Percentiles rank a stretch among this genome's conserved stretches.
Evolutionary conservation across 2,329 filamentous ascomycete species (phyloP).

Genomic region (Epichloe hybrida): DNA sequence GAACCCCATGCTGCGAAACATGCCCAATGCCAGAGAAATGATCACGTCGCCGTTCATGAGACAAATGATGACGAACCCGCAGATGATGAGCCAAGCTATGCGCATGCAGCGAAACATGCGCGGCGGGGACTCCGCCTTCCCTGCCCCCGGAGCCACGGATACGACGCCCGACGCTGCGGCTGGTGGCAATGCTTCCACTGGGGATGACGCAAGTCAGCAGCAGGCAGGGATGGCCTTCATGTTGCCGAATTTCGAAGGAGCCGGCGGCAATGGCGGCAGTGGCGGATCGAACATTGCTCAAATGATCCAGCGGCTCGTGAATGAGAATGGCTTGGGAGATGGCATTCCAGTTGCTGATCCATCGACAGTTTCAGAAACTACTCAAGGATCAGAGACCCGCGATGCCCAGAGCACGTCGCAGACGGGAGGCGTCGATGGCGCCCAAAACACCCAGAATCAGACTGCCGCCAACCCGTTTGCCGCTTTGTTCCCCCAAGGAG

Average conservation of each 20-base stretch:
- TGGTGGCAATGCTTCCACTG: conserved; percentile 18
- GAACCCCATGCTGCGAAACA: conserved; percentile 67
- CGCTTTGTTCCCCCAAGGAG: conserved; percentile 39
- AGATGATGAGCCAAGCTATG: conserved; percentile 67
- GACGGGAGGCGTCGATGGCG: conserved; percentile 12
- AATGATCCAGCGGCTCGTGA: conserved; percentile 14
- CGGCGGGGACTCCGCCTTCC: conserved; percentile 51
- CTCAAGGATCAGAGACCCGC: conserved; percentile 13
- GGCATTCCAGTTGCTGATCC: conserved; percentile 23
- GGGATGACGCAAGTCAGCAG: conserved; percentile 9
- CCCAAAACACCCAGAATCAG: conserved; percentile 18
- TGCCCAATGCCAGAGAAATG: conserved; percentile 68
- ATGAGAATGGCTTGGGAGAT: conserved; percentile 14
- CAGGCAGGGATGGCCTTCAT: conserved; percentile 29
- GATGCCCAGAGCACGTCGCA: conserved; percentile 12
- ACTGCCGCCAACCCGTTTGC: conserved; percentile 52
- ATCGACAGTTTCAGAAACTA: conserved; percentile 11
- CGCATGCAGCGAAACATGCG: conserved; percentile 65
- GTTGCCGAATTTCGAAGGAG: conserved; percentile 11
- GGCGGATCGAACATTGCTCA: conserved; percentile 13
- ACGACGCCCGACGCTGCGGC: conserved; percentile 50
- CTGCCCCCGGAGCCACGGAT: conserved; percentile 83
- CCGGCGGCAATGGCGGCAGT: conserved; percentile 7
- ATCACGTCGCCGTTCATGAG: conserved; percentile 81
- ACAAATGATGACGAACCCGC: conserved; percentile 84